Evolutionary conservation across 169 alveolate species (phyloP), one percentile per base, ranked within the genome.

Genomic region (Plasmodium berghei): DNA sequence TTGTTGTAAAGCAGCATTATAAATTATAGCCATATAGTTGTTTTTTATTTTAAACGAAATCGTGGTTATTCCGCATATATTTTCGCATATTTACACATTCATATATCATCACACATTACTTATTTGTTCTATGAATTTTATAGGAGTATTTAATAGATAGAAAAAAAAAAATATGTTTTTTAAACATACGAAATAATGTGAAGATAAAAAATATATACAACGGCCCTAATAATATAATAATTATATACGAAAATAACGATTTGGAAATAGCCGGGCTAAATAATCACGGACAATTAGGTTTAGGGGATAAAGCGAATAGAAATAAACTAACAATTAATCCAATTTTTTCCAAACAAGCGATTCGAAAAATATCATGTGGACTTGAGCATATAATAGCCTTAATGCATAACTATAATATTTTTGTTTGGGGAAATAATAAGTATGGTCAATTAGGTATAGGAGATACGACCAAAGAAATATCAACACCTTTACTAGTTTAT

Each of bases 391-490:
- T 95, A 5, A 55, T 97, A 92, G 96, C 94, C 90, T 72, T 93
- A 66, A 91, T 96, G 62, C 96, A 92, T 12, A 94, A 95, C 72
- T 99, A 99, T 3, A 73, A 93, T 34, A 95, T 98, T 40, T 97
- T 93, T 93, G 92, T 98, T 14, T 97, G 99, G 99, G 99, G 99
- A 26, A 97, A 97, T 59, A 96, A 98, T 69, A 88, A 95, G 20
- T 94, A 94, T 90, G 99, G 99, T 58, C 98, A 98, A 90, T 96
- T 97, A 56, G 99, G 99, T 16, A 85, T 85, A 71, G 86, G 87
- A 46, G 45, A 85, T 52, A 56, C 18, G 63, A 85, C 86, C 20
- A 48, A 56, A 69, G 91, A 85, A 56, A 85, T 85, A 56, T 70
- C 58, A 22, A 69, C 72, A 10, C 91, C 91, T 42, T 18, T 85